Evolutionary conservation across 1,284 basidiomycete genomes (phyloP).

Genomic region (Cryptococcus sp.): DNA sequence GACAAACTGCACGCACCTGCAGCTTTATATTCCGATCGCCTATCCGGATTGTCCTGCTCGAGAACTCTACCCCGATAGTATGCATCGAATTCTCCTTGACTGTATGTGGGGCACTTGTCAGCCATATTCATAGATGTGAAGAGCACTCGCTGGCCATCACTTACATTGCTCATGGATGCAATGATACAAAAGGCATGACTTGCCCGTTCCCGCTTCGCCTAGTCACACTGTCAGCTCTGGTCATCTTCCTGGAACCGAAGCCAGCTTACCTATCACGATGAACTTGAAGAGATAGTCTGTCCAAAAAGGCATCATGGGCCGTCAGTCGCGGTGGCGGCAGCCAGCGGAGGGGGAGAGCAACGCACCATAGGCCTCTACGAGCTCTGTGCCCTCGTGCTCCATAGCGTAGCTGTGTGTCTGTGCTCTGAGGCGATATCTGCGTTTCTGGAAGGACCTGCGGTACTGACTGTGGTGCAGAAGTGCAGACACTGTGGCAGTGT

Average conservation of each 20-base stretch:
- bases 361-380: conserved; percentile 86
- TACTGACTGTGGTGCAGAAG: not conserved
- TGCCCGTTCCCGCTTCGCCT: conserved; percentile 96
- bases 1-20: conserved; percentile 60
- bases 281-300: conserved; percentile 96
- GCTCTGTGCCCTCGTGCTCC: conserved; percentile 70
- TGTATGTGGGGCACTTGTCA: conserved; percentile 41
- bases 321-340: not conserved
- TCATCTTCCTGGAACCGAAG: no score
- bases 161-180: conserved; percentile 90
- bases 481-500: not conserved
- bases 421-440: not conserved
- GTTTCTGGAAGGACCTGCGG: not conserved
- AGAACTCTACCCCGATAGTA: conserved; percentile 96
- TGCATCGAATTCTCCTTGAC: conserved; percentile 96
- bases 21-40: conserved; percentile 92
- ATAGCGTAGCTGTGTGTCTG: conserved; percentile 7
- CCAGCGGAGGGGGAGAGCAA: conserved; percentile 3
- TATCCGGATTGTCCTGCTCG: conserved; percentile 78
- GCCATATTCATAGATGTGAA: not conserved
- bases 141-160: conserved; percentile 41
- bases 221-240: conserved; percentile 6
- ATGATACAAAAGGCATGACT: conserved; percentile 92
- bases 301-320: not conserved
- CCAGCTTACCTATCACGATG: conserved; percentile 77